Conservation (phyloP, 768 basidiomycete species). For the Leccinum obscurum region DNA sequence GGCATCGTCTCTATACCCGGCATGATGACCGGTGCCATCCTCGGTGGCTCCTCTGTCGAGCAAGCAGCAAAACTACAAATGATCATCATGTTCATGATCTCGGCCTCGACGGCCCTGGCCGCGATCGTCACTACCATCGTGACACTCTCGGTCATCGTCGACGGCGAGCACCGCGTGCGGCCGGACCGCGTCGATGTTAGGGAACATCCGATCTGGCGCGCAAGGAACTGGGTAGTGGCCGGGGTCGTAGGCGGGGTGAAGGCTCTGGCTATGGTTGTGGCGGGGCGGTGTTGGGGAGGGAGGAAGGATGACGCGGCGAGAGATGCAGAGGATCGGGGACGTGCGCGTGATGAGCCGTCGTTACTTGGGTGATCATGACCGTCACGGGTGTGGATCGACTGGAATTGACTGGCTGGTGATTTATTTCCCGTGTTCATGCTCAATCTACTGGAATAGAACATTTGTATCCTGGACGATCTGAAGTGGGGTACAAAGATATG, state of each 20-base stretch:
- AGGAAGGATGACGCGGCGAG: background rate
- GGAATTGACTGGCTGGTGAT: background rate
- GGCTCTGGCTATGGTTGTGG: background rate
- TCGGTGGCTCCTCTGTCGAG: conserved; percentile 81
- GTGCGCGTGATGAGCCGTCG: background rate
- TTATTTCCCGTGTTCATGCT: conserved; percentile 4
- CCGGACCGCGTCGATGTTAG: conserved; percentile 55
- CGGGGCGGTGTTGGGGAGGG: conserved; percentile 13
- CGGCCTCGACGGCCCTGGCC: conserved; percentile 71
- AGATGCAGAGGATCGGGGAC: background rate
- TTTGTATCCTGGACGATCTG: background rate
- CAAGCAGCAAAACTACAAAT: conserved; percentile 88
- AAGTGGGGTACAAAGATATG: background rate
- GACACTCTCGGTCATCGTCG: conserved; percentile 63
- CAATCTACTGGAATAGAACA: background rate
- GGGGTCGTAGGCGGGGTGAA: conserved; percentile 18
- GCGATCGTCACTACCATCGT: conserved; percentile 63
- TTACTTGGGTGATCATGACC: conserved; percentile 18
- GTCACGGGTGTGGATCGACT: background rate
- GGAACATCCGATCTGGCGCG: conserved; percentile 36
- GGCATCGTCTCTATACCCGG: conserved; percentile 82
- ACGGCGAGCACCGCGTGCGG: conserved; percentile 64
- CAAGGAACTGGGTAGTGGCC: conserved; percentile 32
- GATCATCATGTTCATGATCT: conserved; percentile 95
- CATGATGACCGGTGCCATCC: conserved; percentile 92